phyloP scores from a whole-genome alignment of 495 filamentous ascomycete genomes.

The Coniosporium apollinis region DNA sequence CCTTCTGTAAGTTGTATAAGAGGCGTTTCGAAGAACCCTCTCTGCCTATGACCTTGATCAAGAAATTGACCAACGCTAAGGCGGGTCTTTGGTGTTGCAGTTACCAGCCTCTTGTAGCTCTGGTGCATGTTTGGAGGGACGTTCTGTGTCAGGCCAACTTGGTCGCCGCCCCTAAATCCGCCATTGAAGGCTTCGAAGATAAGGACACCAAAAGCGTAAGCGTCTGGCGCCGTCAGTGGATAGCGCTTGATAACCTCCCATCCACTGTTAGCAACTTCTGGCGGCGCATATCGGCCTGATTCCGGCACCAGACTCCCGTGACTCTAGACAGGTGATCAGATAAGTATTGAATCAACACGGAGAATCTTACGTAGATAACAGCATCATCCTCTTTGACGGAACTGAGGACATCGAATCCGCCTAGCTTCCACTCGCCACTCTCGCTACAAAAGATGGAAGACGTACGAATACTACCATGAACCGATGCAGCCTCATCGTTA shows the following conservation, averaged over 20 bases:
- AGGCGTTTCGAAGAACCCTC: constrained; percentile 82
- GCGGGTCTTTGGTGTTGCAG: constrained; percentile 75
- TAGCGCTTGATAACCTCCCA: constrained; percentile 81
- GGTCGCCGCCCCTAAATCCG: constrained; percentile 48
- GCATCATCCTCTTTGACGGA: constrained; percentile 91
- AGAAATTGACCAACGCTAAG: constrained; percentile 73
- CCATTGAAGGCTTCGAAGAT: constrained; percentile 90
- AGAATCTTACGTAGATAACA: constrained; percentile 59
- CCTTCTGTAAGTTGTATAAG: constrained; percentile 82
- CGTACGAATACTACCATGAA: constrained; percentile 71
- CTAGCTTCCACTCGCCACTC: constrained; percentile 94
- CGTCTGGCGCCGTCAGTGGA: constrained; percentile 65
- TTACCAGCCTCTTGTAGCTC: constrained; percentile 72
- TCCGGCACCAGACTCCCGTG: constrained; percentile 80
- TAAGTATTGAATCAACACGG: not conserved
- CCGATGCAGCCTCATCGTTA: constrained; percentile 77
- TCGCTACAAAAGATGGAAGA: constrained; percentile 83
- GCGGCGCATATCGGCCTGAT: constrained; percentile 61
- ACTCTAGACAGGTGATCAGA: constrained; percentile 32
- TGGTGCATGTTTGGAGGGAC: constrained; percentile 77
- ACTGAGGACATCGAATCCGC: constrained; percentile 83
- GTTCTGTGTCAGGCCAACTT: constrained; percentile 67
- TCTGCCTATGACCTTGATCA: constrained; percentile 67
- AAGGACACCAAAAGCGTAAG: constrained; percentile 70
- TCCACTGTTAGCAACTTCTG: constrained; percentile 68